Conservation (phyloP, 78 protist genomes). For the Dictyostelium capitatum region DNA sequence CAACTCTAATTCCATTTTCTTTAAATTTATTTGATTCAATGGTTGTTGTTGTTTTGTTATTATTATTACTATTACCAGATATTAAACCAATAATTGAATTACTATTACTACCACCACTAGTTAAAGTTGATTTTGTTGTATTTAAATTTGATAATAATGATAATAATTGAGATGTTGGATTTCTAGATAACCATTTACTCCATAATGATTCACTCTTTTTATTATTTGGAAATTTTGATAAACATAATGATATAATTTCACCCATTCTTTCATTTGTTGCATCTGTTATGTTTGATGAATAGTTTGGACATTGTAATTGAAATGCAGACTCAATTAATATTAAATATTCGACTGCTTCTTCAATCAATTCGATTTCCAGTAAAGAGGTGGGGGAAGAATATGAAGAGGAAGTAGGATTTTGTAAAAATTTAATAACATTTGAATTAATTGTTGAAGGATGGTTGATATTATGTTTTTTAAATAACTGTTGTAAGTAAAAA, state of each 20-base stretch:
- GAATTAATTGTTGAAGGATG: background rate
- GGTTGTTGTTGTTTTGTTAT: background rate
- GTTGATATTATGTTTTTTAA: background rate
- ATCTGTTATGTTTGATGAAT: conserved; percentile 1
- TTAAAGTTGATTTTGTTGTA: background rate
- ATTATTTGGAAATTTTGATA: conserved; percentile 21
- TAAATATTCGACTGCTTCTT: background rate
- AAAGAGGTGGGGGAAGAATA: too few relatives aligned
- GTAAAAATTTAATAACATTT: background rate
- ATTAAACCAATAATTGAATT: background rate
- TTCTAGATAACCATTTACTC: conserved; percentile 50
- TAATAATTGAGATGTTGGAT: conserved; percentile 46
- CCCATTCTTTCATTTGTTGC: conserved; percentile 58
- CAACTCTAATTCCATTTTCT: conserved; percentile 39
- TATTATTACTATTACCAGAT: background rate
- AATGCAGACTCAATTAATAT: background rate
- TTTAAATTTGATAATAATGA: conserved; percentile 38
- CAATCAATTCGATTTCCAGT: background rate
- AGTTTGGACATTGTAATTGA: background rate
- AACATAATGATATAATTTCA: conserved; percentile 17
- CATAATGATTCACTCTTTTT: background rate
- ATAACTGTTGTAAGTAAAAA: background rate
- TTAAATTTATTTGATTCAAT: conserved; percentile 1
- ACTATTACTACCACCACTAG: background rate
- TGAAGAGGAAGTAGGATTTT: background rate